Conservation (phyloP, 1,284 basidiomycete species). For the Pascua sp. region DNA sequence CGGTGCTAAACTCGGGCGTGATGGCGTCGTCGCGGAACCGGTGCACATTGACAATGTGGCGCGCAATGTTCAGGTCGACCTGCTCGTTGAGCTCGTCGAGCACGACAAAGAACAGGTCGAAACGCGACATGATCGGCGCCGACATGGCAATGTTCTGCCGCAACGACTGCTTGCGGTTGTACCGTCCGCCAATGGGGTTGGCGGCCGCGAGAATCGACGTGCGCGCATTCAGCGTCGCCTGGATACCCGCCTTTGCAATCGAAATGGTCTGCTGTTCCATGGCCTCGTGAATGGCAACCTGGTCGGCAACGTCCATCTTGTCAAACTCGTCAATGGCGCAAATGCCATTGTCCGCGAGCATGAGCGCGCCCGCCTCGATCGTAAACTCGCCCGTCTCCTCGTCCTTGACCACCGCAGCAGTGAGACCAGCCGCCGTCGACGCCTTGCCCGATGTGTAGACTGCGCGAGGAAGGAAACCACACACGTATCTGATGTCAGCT, state of each 20-base stretch:
- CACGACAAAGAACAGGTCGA: constrained; percentile 98
- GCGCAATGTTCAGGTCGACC: constrained; percentile 88
- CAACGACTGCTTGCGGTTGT: constrained; percentile 91
- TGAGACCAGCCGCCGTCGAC: constrained; percentile 96
- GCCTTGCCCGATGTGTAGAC: constrained; percentile 99
- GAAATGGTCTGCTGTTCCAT: constrained; percentile 99
- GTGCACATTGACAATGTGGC: constrained; percentile 97
- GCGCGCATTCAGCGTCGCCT: constrained; percentile 95
- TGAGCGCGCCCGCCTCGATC: constrained; percentile 96
- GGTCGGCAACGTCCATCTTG: constrained; percentile 99
- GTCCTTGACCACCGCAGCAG: constrained; percentile 95
- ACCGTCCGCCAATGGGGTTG: constrained; percentile 93
- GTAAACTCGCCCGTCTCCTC: constrained; percentile 99
- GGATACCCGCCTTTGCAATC: constrained; percentile 98
- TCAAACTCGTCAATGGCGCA: constrained; percentile 99
- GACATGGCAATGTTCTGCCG: constrained; percentile 98
- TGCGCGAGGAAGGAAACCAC: constrained; percentile 96
- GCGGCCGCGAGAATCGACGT: constrained; percentile 98
- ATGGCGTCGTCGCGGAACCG: constrained; percentile 92
- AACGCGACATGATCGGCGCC: constrained; percentile 98
- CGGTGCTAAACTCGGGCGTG: constrained; percentile 93
- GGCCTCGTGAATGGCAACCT: constrained; percentile 99
- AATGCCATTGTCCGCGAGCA: constrained; percentile 99
- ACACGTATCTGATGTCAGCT: constrained; percentile 62
- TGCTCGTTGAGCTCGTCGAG: constrained; percentile 95